Evolutionary conservation across 495 filamentous ascomycete genomes (phyloP), one percentile per base, ranked within the genome.

Genomic region (Penicillium psychrofluorescens): DNA sequence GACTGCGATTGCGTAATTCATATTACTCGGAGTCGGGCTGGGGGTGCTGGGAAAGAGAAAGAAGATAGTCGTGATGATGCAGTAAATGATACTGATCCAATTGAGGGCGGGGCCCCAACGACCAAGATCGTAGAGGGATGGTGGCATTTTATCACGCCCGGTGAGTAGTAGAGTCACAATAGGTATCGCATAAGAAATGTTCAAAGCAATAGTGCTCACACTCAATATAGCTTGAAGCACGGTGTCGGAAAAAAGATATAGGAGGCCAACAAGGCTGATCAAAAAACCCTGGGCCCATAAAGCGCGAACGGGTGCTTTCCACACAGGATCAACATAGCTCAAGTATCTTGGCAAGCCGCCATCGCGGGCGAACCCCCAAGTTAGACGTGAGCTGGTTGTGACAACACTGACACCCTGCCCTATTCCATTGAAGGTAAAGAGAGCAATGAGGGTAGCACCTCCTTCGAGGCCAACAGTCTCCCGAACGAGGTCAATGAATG

Each of bases 351-450:
- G 68, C 6, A 79, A 62, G 4, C 77, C 76, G 44, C 72, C 72
- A 41, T 80, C 77, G 11, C 77, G 68, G 10, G 76, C 70, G 49
- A 80, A 79, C 0, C 75, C 69, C 66, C 72, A 79, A 8, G 70
- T 63, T 16, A 79, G 46, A 8, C 76, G 62, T 6, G 75, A 78
- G 22, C 72, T 69, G 11, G 72, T 72, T 22, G 75, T 75, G 5
- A 75, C 46, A 35, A 73, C 45, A 36, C 68, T 64, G 41, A 75
- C 62, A 2, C 62, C 66, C 36, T 70, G 67, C 8, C 67, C 67
- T 1, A 73, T 40, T 36, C 68, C 68, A 40, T 72, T 72, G 63
- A 74, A 72, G 44, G 71, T 71, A 51, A 74, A 72, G 1, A 74
- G 57, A n/a, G 66, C 63, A 27, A 74, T 54, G 7, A 74, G 45